phyloP scores from a whole-genome alignment of 495 filamentous ascomycete species.

The Hyaloscypha hepaticicola region DNA sequence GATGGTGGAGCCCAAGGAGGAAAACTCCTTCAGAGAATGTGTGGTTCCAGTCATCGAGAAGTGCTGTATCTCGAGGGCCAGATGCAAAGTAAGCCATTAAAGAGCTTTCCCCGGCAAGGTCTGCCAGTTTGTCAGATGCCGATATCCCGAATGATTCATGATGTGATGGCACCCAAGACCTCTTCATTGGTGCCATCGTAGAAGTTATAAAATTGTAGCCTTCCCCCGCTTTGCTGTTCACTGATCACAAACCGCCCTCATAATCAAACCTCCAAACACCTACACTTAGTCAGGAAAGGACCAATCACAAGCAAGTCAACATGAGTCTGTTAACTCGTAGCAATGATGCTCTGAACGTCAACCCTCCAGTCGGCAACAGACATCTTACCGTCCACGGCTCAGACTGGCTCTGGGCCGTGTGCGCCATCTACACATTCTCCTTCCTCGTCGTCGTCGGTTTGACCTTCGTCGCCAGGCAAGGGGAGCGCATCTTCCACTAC shows the following conservation, averaged over 20 bases:
- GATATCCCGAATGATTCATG: background rate
- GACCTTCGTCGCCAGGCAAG: constrained; percentile 38
- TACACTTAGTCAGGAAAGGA: background rate
- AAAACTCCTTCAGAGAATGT: background rate
- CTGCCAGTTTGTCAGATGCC: background rate
- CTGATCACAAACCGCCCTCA: background rate
- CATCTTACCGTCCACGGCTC: constrained; percentile 30
- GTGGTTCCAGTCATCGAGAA: background rate
- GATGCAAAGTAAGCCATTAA: background rate
- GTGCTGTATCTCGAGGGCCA: background rate
- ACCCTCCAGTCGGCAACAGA: constrained; percentile 42
- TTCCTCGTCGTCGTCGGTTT: constrained; percentile 32
- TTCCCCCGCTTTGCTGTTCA: background rate
- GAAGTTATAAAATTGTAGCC: background rate
- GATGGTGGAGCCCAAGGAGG: background rate
- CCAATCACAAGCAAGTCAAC: background rate
- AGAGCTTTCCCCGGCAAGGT: background rate
- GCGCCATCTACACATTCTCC: constrained; percentile 42
- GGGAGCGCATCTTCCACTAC: constrained; percentile 55
- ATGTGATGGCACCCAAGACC: background rate
- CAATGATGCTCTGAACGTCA: constrained; percentile 45
- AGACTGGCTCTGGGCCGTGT: constrained; percentile 20
- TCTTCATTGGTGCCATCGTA: background rate
- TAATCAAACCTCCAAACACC: background rate
- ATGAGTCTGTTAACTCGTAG: constrained; percentile 33